These are phyloP conservation scores for Sanghuangporus weigelae DNA, from an alignment of 1,284 basidiomycete species.

Conservation along the genomic window DNA sequence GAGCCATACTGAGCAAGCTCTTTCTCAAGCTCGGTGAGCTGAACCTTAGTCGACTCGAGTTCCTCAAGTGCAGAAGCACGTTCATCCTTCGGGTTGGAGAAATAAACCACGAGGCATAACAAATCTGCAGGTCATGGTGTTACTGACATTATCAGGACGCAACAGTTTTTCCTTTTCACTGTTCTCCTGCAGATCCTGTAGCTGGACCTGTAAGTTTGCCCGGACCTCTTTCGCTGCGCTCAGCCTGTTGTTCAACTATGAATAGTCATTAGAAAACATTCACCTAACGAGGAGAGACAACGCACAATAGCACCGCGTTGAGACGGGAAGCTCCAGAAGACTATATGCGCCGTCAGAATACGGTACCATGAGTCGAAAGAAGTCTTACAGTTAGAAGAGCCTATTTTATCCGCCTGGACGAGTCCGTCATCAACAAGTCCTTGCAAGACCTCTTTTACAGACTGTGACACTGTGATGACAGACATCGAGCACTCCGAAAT, in stretches of 20 bases:
- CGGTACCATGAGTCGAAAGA: not conserved
- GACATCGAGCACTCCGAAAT: not conserved
- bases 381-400: conserved; percentile 80
- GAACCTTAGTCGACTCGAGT: conserved; percentile 46
- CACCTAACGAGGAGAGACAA: not conserved
- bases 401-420: conserved; percentile 84
- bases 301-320: conserved; percentile 73
- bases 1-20: conserved; percentile 76
- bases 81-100: conserved; percentile 38
- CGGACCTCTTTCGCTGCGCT: conserved; percentile 48
- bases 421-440: conserved; percentile 79
- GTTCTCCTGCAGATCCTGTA: conserved; percentile 38
- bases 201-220: conserved; percentile 40
- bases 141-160: conserved; percentile 62
- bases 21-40: conserved; percentile 52
- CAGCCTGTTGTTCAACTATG: conserved; percentile 57
- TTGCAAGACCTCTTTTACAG: conserved; percentile 84
- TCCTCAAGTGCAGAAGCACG: conserved; percentile 46
- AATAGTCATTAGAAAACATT: conserved; percentile 12
- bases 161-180: conserved; percentile 50
- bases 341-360: conserved; percentile 34
- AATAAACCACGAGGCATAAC: not conserved
- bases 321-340: conserved; percentile 91
- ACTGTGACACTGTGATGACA: conserved; percentile 61
- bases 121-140: not conserved